Evolutionary conservation across 169 alveolate genomes (phyloP), one percentile per base, ranked within the genome.

Genomic region (Plasmodium coatneyi): DNA sequence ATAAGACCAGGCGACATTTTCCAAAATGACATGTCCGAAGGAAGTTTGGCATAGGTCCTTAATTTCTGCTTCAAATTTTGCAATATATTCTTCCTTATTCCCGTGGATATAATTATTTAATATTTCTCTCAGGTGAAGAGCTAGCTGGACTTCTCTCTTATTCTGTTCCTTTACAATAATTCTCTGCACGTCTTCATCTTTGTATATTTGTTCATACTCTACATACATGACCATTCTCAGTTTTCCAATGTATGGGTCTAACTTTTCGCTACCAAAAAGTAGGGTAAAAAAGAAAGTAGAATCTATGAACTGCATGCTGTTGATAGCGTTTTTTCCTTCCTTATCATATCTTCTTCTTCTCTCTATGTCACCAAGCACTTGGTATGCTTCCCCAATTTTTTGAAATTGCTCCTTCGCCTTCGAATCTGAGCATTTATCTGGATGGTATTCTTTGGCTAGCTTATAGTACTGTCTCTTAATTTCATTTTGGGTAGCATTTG

Each of bases 301-400:
- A 83, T 98, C 99, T 14, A 98, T 96, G 76, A 98, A 95, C 71
- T 98, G 98, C 98, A 97, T 97, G 83, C 97, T 97, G 52, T 97
- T 96, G 28, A 98, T 95, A 41, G 99, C 99, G 28, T 96, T 97
- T 82, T 97, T 97, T 6, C 99, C 99, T 89, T 97, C 96, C 72
- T 93, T 80, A 87, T 98, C 99, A 93, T 98, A 98, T 92, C 97
- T 96, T 70, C 95, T 95, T 81, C 99, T 94, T 72, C 99, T 95
- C 79, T 98, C 98, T 56, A 98, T 98, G 84, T 98, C 99, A 16
- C 99, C 98, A 54, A 98, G 96, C 22, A 98, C 99, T 95, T 98
- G 99, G 82, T 98, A 98, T 1, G 99, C 99, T 94, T 97, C 98
- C 10, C 98, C 98, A 46, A 97, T 83, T 76, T 95, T 95, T 49